phyloP scores from a whole-genome alignment of 306 rosid genomes.

The Herpetospermum pedunculosum region DNA sequence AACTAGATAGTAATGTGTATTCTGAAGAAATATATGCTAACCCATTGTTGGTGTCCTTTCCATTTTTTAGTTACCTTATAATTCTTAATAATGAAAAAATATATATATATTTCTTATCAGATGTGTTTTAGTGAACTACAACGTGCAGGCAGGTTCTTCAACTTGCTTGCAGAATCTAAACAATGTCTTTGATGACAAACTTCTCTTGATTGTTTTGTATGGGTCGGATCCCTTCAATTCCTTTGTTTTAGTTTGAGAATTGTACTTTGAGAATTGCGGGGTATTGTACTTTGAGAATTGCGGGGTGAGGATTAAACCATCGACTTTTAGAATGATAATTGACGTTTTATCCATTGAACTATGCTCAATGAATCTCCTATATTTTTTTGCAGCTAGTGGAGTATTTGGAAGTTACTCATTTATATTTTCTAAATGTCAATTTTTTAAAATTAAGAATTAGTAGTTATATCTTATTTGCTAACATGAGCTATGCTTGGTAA shows the following conservation, averaged over 20 bases:
- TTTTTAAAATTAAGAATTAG: no score
- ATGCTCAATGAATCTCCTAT: no score
- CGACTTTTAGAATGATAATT: no score
- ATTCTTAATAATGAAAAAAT: not conserved
- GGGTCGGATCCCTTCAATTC: not conserved
- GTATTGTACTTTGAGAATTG: no score
- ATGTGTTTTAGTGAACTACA: not conserved
- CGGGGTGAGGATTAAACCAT: no score
- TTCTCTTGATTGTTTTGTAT: not conserved
- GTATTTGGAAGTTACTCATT: no score
- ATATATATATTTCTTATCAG: not conserved
- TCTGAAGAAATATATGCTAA: conserved; percentile 4
- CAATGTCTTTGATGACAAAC: not conserved
- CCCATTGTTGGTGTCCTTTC: not conserved
- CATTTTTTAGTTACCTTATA: not conserved
- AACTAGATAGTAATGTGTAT: not conserved
- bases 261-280: no score
- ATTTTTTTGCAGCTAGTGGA: not conserved
- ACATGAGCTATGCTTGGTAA: no score
- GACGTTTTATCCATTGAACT: no score
- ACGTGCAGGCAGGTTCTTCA: not conserved
- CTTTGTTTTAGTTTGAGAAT: no score
- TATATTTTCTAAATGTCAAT: no score
- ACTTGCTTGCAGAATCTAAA: not conserved
- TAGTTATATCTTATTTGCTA: no score